Percentiles rank a stretch among this genome's conserved stretches.
phyloP scores from a whole-genome alignment of 2,329 filamentous ascomycete species.

The Fusarium mangiferae region DNA sequence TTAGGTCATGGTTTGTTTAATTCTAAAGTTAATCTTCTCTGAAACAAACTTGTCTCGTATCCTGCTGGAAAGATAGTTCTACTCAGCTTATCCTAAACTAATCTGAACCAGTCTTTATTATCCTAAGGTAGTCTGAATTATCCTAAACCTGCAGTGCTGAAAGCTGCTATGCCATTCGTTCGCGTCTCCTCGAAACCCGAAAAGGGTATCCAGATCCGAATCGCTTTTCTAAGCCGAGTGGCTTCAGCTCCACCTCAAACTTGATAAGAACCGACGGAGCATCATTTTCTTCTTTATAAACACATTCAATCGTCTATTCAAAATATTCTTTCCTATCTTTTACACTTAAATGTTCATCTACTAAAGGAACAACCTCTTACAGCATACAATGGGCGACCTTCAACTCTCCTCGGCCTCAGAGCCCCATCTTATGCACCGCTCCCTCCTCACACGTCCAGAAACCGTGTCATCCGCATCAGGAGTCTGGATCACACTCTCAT shows the following conservation, averaged over 20 bases:
- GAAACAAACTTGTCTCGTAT: fast-evolving
- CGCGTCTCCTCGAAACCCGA: slow-evolving; percentile 4
- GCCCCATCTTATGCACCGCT: slow-evolving; percentile 49
- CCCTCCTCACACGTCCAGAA: slow-evolving; percentile 43
- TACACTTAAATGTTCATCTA: fast-evolving
- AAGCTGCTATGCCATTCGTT: neutral
- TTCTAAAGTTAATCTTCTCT: fast-evolving
- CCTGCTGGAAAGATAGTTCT: no score
- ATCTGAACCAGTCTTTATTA: no score
- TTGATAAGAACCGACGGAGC: neutral
- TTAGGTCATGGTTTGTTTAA: fast-evolving
- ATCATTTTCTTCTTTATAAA: neutral
- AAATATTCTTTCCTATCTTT: fast-evolving
- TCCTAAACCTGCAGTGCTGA: no score
- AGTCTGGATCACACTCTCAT: slow-evolving; percentile 48
- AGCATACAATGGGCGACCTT: slow-evolving; percentile 2
- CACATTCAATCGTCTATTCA: fast-evolving
- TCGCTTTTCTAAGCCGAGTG: neutral
- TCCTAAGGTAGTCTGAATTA: no score
- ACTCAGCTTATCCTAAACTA: no score
- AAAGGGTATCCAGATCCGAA: slow-evolving; percentile 6
- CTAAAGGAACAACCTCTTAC: fast-evolving
- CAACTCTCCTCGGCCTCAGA: neutral
- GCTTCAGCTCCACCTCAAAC: slow-evolving; percentile 1
- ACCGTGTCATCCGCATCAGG: slow-evolving; percentile 57